phyloP scores from a whole-genome alignment of 108 stramenopile species.

The Pseudonitzschia pungens region DNA sequence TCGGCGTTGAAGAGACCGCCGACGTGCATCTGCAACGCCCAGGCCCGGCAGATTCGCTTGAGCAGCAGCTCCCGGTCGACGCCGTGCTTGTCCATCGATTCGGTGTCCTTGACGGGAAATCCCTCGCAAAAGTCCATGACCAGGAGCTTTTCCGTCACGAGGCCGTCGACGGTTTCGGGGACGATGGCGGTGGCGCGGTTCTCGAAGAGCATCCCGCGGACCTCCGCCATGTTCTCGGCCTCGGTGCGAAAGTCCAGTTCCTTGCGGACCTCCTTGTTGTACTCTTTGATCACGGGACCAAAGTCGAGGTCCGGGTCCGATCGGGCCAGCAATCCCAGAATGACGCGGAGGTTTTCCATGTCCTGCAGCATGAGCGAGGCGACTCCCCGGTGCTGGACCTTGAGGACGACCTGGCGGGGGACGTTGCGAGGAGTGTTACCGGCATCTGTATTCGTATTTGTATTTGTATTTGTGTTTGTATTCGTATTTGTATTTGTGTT shows the following conservation, averaged over 20 bases:
- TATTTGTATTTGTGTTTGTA: no score
- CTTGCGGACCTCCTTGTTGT: slow-evolving; percentile 39
- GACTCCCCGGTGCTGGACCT: slow-evolving; percentile 55
- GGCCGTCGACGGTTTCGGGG: background rate
- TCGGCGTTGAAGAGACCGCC: slow-evolving; percentile 74
- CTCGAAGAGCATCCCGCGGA: slow-evolving; percentile 13
- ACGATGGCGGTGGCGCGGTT: background rate
- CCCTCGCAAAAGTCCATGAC: slow-evolving; percentile 82
- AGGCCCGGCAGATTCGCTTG: slow-evolving; percentile 53
- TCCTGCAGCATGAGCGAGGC: slow-evolving; percentile 45
- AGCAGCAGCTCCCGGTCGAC: slow-evolving; percentile 47
- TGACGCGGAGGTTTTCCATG: slow-evolving; percentile 39
- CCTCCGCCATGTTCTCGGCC: slow-evolving; percentile 42
- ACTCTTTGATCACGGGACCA: slow-evolving; percentile 42
- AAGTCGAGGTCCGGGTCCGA: slow-evolving; percentile 46
- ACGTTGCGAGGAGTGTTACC: no score
- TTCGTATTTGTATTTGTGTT: no score
- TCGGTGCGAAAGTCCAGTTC: slow-evolving; percentile 58
- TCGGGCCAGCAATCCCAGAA: slow-evolving; percentile 26
- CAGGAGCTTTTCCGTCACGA: slow-evolving; percentile 36
- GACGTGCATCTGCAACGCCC: slow-evolving; percentile 65
- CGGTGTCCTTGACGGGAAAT: slow-evolving; percentile 36
- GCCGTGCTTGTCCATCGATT: slow-evolving; percentile 24
- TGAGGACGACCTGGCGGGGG: slow-evolving; percentile 40
- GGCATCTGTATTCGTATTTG: no score